Evolutionary conservation across 345 rosid species (phyloP).

Genomic region (Cardamine occulta): DNA sequence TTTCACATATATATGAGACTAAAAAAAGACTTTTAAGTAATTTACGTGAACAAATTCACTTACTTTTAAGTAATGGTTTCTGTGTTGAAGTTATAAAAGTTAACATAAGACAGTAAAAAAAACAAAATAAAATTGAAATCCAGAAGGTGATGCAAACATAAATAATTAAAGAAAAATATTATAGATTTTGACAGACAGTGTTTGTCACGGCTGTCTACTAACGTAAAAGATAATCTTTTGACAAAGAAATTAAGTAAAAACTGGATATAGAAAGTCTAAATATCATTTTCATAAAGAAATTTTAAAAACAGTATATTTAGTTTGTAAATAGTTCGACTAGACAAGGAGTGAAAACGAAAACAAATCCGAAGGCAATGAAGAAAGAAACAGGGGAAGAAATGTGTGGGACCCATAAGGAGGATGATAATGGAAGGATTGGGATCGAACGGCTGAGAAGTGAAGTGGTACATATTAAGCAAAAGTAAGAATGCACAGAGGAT

Average conservation of each 20-base stretch:
- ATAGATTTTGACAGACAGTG: conserved; percentile 3
- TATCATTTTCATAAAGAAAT: neutral
- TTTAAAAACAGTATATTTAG: neutral
- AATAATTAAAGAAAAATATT: neutral
- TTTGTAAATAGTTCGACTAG: conserved; percentile 9
- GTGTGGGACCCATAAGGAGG: neutral
- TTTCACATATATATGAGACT: neutral
- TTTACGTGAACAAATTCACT: neutral
- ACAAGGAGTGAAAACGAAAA: neutral
- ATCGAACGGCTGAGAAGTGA: conserved; percentile 35
- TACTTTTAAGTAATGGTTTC: neutral
- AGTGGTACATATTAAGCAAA: conserved; percentile 18
- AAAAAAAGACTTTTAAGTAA: neutral
- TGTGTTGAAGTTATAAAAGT: neutral
- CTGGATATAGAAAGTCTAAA: neutral
- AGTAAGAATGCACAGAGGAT: conserved; percentile 38
- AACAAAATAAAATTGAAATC: neutral
- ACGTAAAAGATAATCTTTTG: neutral
- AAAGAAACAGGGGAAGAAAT: neutral
- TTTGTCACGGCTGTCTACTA: conserved; percentile 10
- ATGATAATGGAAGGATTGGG: neutral
- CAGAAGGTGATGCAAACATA: neutral
- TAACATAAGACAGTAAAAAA: neutral
- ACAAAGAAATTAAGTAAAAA: neutral
- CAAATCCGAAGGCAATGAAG: neutral